Percentiles rank a stretch among this genome's conserved stretches.
phyloP scores from a whole-genome alignment of 495 filamentous ascomycete species.

The Trichodelitschia bisporula region DNA sequence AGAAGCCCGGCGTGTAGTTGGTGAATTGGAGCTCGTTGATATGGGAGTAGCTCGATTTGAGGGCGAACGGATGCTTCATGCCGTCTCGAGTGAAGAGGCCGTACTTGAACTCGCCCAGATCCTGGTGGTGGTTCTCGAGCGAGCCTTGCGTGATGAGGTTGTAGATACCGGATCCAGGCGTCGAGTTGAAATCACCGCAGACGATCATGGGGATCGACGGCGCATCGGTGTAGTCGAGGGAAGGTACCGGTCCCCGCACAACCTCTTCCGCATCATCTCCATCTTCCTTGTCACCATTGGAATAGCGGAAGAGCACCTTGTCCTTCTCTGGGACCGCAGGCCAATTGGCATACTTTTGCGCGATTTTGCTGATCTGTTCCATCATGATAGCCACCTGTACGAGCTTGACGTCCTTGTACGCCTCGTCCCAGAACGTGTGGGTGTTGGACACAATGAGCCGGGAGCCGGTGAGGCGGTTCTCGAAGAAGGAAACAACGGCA shows the following conservation, averaged over 20 bases:
- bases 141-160: constrained; percentile 58
- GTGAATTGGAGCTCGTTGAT: constrained; percentile 76
- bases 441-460: constrained; percentile 81
- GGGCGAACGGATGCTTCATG: constrained; percentile 78
- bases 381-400: constrained; percentile 86
- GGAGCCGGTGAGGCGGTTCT: constrained; percentile 67
- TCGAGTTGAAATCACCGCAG: constrained; percentile 91
- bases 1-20: constrained; percentile 85
- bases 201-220: constrained; percentile 76
- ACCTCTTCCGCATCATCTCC: constrained; percentile 27
- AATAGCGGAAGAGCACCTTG: constrained; percentile 47
- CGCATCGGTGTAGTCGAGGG: constrained; percentile 54
- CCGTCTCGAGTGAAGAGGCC: constrained; percentile 80
- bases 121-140: constrained; percentile 45
- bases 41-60: constrained; percentile 65
- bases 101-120: constrained; percentile 49
- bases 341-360: constrained; percentile 57
- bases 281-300: constrained; percentile 28
- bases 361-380: constrained; percentile 63
- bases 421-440: constrained; percentile 85
- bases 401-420: constrained; percentile 75
- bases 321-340: constrained; percentile 38
- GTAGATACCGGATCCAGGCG: constrained; percentile 61
- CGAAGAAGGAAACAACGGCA: constrained; percentile 68
- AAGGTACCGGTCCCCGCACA: constrained; percentile 22